phyloP scores from a whole-genome alignment of 371 early-diverging fungal genomes.

The Syncephalis plumigaleata region DNA sequence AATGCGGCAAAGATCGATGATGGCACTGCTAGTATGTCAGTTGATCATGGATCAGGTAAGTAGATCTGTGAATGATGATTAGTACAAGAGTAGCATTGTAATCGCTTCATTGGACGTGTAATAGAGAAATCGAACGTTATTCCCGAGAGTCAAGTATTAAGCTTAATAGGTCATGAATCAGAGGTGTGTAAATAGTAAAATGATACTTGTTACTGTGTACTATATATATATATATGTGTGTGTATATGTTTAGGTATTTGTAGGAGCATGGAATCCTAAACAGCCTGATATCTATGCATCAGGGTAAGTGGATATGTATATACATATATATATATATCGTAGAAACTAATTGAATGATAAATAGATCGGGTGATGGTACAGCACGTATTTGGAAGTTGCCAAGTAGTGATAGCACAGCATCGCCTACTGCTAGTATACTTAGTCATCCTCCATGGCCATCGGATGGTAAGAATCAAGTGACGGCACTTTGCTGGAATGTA shows the following conservation, averaged over 20 bases:
- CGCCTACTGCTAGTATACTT: slow-evolving; percentile 28
- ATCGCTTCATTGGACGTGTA: too few relatives aligned
- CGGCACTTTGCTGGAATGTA: slow-evolving; percentile 88
- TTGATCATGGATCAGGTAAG: too few relatives aligned
- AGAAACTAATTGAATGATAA: slow-evolving; percentile 6
- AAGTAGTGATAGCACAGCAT: slow-evolving; percentile 11
- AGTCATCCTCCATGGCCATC: slow-evolving; percentile 31
- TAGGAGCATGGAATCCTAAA: slow-evolving; percentile 74
- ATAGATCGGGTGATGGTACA: slow-evolving; percentile 68
- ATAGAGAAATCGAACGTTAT: neutral
- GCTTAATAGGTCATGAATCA: slow-evolving; percentile 45
- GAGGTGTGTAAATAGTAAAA: too few relatives aligned
- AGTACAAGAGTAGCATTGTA: too few relatives aligned
- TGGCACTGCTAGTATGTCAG: too few relatives aligned
- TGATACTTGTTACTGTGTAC: neutral
- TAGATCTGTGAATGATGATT: too few relatives aligned
- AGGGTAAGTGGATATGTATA: slow-evolving; percentile 28
- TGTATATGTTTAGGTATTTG: slow-evolving; percentile 27
- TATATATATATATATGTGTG: neutral
- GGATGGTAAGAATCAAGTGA: slow-evolving; percentile 46
- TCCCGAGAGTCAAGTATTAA: slow-evolving; percentile 12
- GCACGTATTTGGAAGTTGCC: slow-evolving; percentile 69
- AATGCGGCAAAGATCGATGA: too few relatives aligned
- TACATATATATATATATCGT: neutral
- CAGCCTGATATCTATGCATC: slow-evolving; percentile 53